Conservation (phyloP, 2,329 filamentous ascomycete genomes). For the Cercospora berteroae region DNA sequence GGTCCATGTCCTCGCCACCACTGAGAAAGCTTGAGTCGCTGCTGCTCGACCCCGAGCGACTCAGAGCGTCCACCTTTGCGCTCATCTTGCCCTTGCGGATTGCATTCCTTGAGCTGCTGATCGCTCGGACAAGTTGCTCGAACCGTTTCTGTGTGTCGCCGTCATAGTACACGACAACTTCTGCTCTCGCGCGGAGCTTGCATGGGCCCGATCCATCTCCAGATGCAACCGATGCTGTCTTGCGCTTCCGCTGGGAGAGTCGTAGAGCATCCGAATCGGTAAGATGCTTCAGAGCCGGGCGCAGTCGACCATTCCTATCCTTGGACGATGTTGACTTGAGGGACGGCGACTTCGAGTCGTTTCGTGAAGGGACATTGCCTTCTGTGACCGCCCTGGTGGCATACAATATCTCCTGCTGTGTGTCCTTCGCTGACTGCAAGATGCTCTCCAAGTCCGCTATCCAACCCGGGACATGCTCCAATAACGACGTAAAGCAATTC, state of each 20-base stretch:
- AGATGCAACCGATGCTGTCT: constrained; percentile 44
- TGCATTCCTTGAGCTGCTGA: constrained; percentile 76
- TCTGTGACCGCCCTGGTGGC: constrained; percentile 24
- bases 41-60: constrained; percentile 37
- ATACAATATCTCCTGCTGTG: constrained; percentile 32
- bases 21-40: constrained; percentile 39
- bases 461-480: constrained; percentile 35
- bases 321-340: constrained; percentile 23
- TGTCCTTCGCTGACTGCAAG: constrained; percentile 26
- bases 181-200: constrained; percentile 67
- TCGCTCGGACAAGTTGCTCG: constrained; percentile 76
- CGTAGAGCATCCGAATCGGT: constrained; percentile 32
- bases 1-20: constrained; percentile 39
- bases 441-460: constrained; percentile 35
- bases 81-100: constrained; percentile 88
- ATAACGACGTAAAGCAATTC: constrained; percentile 31
- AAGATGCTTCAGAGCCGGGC: constrained; percentile 30
- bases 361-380: background rate
- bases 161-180: constrained; percentile 91
- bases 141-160: constrained; percentile 80
- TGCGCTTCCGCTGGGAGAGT: constrained; percentile 42
- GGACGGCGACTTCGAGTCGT: constrained; percentile 28
- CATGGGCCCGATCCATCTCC: constrained; percentile 43
- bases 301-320: background rate
- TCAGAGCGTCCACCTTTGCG: constrained; percentile 60